These are phyloP conservation scores for Setaria viridis DNA, from an alignment of 202 grass and related monocot genomes.

Conservation along the genomic window DNA sequence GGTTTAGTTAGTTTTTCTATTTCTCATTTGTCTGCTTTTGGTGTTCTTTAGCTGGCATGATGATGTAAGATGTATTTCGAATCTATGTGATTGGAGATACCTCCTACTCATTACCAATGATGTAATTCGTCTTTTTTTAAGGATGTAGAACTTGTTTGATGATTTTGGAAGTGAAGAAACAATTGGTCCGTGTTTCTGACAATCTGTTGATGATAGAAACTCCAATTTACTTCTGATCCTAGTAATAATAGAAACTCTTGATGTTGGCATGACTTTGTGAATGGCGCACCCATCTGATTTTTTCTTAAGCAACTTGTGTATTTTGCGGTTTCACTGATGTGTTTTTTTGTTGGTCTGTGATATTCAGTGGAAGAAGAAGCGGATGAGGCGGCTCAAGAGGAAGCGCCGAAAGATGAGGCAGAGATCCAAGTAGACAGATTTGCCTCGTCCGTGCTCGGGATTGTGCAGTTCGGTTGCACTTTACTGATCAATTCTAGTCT, in stretches of 20 bases:
- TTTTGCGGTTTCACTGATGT: background rate
- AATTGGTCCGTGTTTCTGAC: slow-evolving; percentile 34
- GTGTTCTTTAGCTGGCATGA: background rate
- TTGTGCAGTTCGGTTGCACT: background rate
- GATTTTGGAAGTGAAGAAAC: slow-evolving; percentile 3
- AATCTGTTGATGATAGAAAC: background rate
- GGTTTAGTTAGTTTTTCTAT: background rate
- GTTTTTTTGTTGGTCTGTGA: background rate
- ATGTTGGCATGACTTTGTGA: background rate
- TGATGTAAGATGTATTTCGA: background rate
- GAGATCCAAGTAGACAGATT: slow-evolving; percentile 54
- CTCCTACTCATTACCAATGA: slow-evolving; percentile 12
- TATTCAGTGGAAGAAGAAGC: slow-evolving; percentile 73
- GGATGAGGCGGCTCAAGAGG: slow-evolving; percentile 77
- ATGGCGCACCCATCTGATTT: too few relatives aligned
- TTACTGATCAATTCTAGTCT: slow-evolving; percentile 4
- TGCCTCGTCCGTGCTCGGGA: too few relatives aligned
- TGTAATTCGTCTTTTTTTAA: background rate
- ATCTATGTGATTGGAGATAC: slow-evolving; percentile 37
- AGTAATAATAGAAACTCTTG: background rate
- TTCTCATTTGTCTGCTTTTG: background rate
- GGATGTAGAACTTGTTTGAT: background rate
- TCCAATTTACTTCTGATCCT: background rate
- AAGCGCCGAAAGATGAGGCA: slow-evolving; percentile 81
- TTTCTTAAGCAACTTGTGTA: background rate